A percentile compares a stretch with the other conserved stretches of the same genome.
Conservation (phyloP, 768 basidiomycete species). For the Hygrophorus pudorinus region DNA sequence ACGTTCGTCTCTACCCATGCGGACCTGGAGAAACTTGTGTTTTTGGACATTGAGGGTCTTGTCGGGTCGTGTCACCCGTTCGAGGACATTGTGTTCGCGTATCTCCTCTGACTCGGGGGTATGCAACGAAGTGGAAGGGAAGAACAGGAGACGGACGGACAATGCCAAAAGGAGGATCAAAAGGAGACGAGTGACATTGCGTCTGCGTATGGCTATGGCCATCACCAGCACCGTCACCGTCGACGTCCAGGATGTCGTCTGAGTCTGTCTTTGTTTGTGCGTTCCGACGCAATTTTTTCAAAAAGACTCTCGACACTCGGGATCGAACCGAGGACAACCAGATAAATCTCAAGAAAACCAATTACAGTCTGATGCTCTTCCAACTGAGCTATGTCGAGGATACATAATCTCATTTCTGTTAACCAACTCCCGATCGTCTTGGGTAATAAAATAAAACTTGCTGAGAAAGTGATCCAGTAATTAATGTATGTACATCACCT, state of each 20-base stretch:
- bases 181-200: slow-evolving; percentile 35
- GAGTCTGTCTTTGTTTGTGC: too few relatives aligned
- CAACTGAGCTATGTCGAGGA: too few relatives aligned
- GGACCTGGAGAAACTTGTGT: slow-evolving; percentile 78
- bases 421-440: too few relatives aligned
- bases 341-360: too few relatives aligned
- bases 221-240: slow-evolving; percentile 15
- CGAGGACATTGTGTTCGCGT: slow-evolving; percentile 40
- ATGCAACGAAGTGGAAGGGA: slow-evolving; percentile 19
- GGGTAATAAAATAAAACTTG: too few relatives aligned
- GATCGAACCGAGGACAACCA: too few relatives aligned
- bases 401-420: too few relatives aligned
- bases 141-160: slow-evolving; percentile 29
- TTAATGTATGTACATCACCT: too few relatives aligned
- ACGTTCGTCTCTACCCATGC: slow-evolving; percentile 80
- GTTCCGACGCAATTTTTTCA: not conserved
- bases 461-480: too few relatives aligned
- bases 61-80: slow-evolving; percentile 50
- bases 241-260: not conserved
- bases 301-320: too few relatives aligned
- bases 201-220: slow-evolving; percentile 36
- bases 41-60: slow-evolving; percentile 82
- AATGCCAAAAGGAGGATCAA: slow-evolving; percentile 24
- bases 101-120: slow-evolving; percentile 28
- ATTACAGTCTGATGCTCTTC: too few relatives aligned